Conservation (phyloP, 441 rosid species). For the Lepidium campestre region DNA sequence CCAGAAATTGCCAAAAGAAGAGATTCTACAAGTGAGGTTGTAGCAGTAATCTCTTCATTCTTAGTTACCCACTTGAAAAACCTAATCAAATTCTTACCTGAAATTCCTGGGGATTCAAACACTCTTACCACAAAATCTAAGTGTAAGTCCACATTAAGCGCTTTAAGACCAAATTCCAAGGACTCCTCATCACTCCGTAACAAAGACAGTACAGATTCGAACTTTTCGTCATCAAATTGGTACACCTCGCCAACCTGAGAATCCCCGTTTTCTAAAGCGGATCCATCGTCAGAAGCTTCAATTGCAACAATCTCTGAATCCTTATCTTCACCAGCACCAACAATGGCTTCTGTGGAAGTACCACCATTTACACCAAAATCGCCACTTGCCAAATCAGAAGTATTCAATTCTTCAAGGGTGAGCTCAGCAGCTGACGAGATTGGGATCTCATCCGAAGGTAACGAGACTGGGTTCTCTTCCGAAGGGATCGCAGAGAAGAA, state of each 20-base stretch:
- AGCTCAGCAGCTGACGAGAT: conserved; percentile 18
- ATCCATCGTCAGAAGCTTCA: conserved; percentile 20
- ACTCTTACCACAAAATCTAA: conserved; percentile 51
- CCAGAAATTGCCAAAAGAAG: conserved; percentile 44
- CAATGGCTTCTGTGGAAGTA: not conserved
- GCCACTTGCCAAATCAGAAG: conserved; percentile 19
- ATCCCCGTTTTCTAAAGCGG: not conserved
- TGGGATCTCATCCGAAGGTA: conserved; percentile 9
- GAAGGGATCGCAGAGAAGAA: conserved; percentile 31
- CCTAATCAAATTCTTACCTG: conserved; percentile 54
- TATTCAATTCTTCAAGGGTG: conserved; percentile 1
- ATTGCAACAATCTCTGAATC: conserved; percentile 8
- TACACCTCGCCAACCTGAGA: conserved; percentile 15
- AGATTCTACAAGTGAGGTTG: conserved; percentile 37
- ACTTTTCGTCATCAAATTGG: conserved; percentile 46
- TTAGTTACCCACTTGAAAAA: conserved; percentile 62
- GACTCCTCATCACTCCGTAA: conserved; percentile 67
- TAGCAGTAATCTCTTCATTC: conserved; percentile 29
- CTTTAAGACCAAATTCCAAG: conserved; percentile 51
- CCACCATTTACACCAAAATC: conserved; percentile 14
- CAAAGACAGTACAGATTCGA: conserved; percentile 53
- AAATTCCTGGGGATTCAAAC: conserved; percentile 44
- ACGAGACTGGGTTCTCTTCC: conserved; percentile 19
- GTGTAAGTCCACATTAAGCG: conserved; percentile 34
- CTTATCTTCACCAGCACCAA: conserved; percentile 19